A percentile compares a stretch with the other conserved stretches of the same genome.
phyloP scores from a whole-genome alignment of 116 monocot species.

The Papilionanthe hybrid region DNA sequence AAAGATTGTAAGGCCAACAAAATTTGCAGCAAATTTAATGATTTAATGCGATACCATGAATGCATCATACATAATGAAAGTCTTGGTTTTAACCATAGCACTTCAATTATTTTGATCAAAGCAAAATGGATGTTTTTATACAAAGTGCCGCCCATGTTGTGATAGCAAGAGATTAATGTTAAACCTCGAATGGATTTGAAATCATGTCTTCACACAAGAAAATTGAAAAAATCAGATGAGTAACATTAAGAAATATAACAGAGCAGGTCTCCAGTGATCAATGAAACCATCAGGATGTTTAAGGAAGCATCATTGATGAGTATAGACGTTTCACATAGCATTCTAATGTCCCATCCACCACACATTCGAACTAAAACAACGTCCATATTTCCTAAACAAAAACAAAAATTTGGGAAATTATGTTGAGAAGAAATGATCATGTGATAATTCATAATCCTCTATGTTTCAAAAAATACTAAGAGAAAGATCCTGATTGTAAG shows the following conservation, averaged over 20 bases:
- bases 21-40: neutral
- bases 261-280: neutral
- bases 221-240: neutral
- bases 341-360: neutral
- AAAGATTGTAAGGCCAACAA: neutral
- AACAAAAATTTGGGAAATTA: neutral
- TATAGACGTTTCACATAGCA: neutral
- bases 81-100: neutral
- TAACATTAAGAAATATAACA: conserved; percentile 1
- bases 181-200: neutral
- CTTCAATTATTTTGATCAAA: neutral
- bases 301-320: neutral
- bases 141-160: neutral
- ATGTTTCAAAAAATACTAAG: neutral
- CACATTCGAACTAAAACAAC: neutral
- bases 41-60: neutral
- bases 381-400: neutral
- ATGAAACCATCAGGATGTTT: neutral
- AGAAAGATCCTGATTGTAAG: neutral
- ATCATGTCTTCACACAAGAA: neutral
- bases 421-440: neutral
- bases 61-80: neutral
- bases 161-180: neutral
- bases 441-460: neutral
- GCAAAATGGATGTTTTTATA: neutral